Base-by-base conservation (phyloP, 768 basidiomycete genomes). In the Wakefieldia striispora region DNA sequence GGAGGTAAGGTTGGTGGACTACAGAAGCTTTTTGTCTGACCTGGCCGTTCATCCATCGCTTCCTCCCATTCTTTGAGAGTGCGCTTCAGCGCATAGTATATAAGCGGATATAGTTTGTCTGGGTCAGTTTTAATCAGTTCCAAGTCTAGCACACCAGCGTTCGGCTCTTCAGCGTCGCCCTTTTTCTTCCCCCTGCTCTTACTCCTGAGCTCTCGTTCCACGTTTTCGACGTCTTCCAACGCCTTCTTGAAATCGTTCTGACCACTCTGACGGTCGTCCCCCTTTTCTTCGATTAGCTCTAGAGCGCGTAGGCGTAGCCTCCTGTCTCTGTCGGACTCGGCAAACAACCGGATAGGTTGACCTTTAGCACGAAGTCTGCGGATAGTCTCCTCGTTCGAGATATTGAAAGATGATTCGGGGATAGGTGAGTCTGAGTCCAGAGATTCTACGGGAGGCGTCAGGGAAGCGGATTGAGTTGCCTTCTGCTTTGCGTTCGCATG, bases 11-110 rank as follows among this genome's bases (percentile, higher is more conserved):
- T 26, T 29, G 47, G 20, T 16, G 24, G 23, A 41, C 23, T n/a
- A 5, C 33, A 19, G 17, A 23, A 10, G 3, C 12, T 3, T 10
- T 29, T 9, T 7, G 40, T 21, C 80, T 31, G 53, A 91, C 93
- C 93, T 59, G 93, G 93, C 61, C 97, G 78, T 53, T 91, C 89
- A 47, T 90, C 91, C 88, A 99, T 88, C 40, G 89, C 88, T 59
- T 93, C 87, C 56, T 85, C 95, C 97, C 97, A 99, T 63, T 99
- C 97, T 60, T 93, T 93, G 44, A 98, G 75, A 6, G 85, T 87
- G 54, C 87, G 78, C 75, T 97, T 97, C 50, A 98, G 72, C 2
- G 94, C 91, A 65, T 94, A 93, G 64, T 99, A 99, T 43, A 99
- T 97, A 59, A 97, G 75, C 0, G 97, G 97, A 64, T 99, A 97